These are phyloP conservation scores for Ophiocordyceps camponoti-saundersi DNA, from an alignment of 2,329 filamentous ascomycete genomes.

Conservation along the genomic window DNA sequence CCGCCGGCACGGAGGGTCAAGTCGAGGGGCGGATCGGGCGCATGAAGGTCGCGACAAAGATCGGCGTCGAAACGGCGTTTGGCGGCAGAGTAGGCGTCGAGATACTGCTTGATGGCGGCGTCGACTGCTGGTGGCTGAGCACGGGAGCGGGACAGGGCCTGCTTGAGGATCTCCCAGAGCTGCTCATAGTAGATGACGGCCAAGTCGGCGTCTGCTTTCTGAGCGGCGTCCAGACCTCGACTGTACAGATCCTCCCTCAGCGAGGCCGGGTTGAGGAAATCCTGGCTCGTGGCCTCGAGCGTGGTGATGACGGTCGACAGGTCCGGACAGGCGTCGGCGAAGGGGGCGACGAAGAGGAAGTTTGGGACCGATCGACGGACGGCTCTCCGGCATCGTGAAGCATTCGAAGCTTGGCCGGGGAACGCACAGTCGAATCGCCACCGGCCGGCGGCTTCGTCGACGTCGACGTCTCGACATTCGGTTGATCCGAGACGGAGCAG, in stretches of 20 bases:
- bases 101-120: conserved; percentile 14
- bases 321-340: conserved; percentile 17
- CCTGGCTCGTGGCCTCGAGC: conserved; percentile 10
- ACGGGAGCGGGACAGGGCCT: conserved; percentile 11
- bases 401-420: conserved; percentile 13
- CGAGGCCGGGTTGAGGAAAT: conserved; percentile 11
- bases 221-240: conserved; percentile 6
- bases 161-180: conserved; percentile 14
- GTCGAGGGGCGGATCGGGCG: conserved; percentile 12
- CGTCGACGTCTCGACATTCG: conserved; percentile 11
- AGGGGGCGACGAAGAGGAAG: conserved; percentile 16
- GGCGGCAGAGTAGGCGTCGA: conserved; percentile 13
- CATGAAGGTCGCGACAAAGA: conserved; percentile 17
- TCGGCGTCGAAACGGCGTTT: conserved; percentile 12
- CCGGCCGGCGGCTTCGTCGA: conserved; percentile 10
- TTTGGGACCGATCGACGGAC: conserved; percentile 15
- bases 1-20: conserved; percentile 16
- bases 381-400: conserved; percentile 13
- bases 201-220: conserved; percentile 8
- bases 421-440: conserved; percentile 20
- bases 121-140: conserved; percentile 3
- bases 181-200: conserved; percentile 11
- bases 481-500: conserved; percentile 14
- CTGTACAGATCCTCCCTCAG: conserved; percentile 11
- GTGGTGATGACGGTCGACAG: conserved; percentile 17